A percentile compares a stretch with the other conserved stretches of the same genome.
Conservation (phyloP, 1,284 basidiomycete species). For the Ustilago tritici region DNA sequence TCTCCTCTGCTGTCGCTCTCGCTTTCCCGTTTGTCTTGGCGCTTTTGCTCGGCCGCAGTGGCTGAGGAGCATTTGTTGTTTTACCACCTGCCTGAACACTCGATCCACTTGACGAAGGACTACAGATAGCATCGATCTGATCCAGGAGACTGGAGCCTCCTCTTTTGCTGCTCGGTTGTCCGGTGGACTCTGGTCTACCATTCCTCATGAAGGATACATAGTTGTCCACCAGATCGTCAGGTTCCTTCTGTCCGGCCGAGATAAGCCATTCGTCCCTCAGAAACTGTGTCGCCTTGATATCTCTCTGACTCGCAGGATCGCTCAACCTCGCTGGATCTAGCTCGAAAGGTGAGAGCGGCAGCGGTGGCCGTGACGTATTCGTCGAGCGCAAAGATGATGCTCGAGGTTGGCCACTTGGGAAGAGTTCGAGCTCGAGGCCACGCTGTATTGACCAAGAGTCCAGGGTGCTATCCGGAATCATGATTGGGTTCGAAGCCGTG, state of each 20-base stretch:
- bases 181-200: not conserved
- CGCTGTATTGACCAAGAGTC: conserved; percentile 9
- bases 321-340: conserved; percentile 14
- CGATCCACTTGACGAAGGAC: conserved; percentile 18
- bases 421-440: conserved; percentile 33
- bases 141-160: conserved; percentile 30
- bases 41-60: conserved; percentile 2
- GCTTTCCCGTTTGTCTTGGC: conserved; percentile 6
- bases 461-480: conserved; percentile 4
- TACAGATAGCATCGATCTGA: conserved; percentile 39
- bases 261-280: conserved; percentile 38
- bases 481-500: conserved; percentile 17
- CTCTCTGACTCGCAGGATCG: conserved; percentile 25
- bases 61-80: not conserved
- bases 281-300: conserved; percentile 22
- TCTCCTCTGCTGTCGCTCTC: not conserved
- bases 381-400: conserved; percentile 5
- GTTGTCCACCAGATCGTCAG: conserved; percentile 25
- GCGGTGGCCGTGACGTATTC: not conserved
- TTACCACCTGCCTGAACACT: not conserved
- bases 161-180: not conserved
- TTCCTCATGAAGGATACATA: not conserved
- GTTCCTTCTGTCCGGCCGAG: conserved; percentile 33
- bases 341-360: conserved; percentile 20
- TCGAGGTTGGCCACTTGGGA: conserved; percentile 16